Conservation (phyloP, 225 moss, liverwort and hornwort genomes). For the Marchantia paleacea region DNA sequence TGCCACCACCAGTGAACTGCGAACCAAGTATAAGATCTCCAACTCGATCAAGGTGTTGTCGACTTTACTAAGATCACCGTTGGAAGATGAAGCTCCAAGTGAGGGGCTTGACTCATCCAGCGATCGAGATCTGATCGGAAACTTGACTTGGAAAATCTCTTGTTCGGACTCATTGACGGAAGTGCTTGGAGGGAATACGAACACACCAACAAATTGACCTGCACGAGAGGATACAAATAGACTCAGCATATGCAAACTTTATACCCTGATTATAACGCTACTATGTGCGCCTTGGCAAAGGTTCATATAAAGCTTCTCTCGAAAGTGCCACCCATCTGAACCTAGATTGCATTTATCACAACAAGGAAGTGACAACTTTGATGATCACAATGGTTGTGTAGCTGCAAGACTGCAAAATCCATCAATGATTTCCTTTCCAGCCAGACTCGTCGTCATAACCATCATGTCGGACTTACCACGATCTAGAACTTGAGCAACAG, state of each 20-base stretch:
- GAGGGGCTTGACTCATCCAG: slow-evolving; percentile 15
- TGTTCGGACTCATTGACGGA: neutral
- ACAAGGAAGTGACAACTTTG: no score
- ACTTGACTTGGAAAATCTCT: slow-evolving; percentile 26
- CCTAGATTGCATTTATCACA: no score
- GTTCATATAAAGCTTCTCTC: neutral
- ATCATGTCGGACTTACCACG: neutral
- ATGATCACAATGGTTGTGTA: neutral
- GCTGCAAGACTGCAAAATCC: neutral
- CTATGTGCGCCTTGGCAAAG: neutral
- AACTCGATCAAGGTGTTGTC: slow-evolving; percentile 23
- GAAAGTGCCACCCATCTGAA: neutral
- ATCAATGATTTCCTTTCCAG: no score
- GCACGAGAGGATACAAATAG: slow-evolving; percentile 1
- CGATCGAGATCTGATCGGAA: slow-evolving; percentile 29
- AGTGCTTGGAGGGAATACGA: slow-evolving; percentile 17
- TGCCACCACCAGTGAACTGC: slow-evolving; percentile 27
- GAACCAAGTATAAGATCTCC: slow-evolving; percentile 17
- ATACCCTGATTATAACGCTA: no score
- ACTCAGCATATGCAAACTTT: neutral
- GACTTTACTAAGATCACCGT: neutral
- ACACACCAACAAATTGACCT: slow-evolving; percentile 41
- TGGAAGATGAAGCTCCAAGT: slow-evolving; percentile 9
- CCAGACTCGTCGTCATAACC: neutral
- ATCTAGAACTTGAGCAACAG: slow-evolving; percentile 27